These are phyloP conservation scores for Torulaspora delbrueckii DNA, from an alignment of 805 yeast species.

Conservation along the genomic window DNA sequence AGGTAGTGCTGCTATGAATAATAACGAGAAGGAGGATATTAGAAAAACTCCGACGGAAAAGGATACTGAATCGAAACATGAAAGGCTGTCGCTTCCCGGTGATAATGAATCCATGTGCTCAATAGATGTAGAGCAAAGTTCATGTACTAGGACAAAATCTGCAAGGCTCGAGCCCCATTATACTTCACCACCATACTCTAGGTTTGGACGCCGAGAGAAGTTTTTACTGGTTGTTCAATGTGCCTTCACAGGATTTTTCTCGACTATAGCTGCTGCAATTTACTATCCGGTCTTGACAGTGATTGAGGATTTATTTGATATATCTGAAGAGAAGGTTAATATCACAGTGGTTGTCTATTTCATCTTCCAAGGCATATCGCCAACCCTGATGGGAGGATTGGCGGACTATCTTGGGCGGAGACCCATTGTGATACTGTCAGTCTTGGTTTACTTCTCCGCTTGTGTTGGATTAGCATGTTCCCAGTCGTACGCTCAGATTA, in stretches of 20 bases:
- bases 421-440: slow-evolving; percentile 54
- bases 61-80: neutral
- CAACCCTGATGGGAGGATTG: slow-evolving; percentile 60
- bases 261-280: slow-evolving; percentile 69
- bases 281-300: slow-evolving; percentile 72
- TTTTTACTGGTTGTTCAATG: slow-evolving; percentile 38
- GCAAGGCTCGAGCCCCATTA: neutral
- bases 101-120: neutral
- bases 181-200: slow-evolving; percentile 38
- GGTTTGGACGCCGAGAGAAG: slow-evolving; percentile 42
- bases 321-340: slow-evolving; percentile 56
- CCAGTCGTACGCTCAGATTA: slow-evolving; percentile 53
- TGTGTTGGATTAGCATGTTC: slow-evolving; percentile 63
- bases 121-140: neutral
- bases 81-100: neutral
- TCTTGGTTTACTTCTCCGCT: slow-evolving; percentile 52
- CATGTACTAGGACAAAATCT: neutral
- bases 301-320: slow-evolving; percentile 50
- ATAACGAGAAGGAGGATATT: neutral
- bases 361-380: slow-evolving; percentile 70
- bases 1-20: no score
- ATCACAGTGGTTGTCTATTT: slow-evolving; percentile 73
- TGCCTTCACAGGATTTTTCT: slow-evolving; percentile 53
- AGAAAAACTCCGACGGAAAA: neutral
- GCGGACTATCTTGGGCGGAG: slow-evolving; percentile 73